Percentiles rank a stretch among this genome's conserved stretches.
These are phyloP conservation scores for Talaromyces ruber DNA, from an alignment of 495 filamentous ascomycete genomes.

Conservation along the genomic window DNA sequence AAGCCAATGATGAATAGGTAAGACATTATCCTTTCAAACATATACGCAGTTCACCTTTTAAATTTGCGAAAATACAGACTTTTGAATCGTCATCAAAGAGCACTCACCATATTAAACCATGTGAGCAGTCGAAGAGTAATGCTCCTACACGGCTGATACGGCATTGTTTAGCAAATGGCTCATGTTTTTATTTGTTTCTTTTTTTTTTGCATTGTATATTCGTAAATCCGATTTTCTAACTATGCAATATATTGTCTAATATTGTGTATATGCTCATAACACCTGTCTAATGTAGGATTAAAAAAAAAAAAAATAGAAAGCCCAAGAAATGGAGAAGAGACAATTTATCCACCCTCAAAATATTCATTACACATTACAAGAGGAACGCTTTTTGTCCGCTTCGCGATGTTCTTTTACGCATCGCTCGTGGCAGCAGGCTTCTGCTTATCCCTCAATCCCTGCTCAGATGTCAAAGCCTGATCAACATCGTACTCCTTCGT, in stretches of 20 bases:
- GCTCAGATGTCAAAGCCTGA: constrained; percentile 38
- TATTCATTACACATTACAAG: background rate
- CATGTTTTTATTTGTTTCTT: no score
- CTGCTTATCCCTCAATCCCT: constrained; percentile 32
- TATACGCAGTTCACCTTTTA: no score
- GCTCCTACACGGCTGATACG: no score
- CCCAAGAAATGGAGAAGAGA: background rate
- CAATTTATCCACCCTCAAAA: background rate
- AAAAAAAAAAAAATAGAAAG: background rate
- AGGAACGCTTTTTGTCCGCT: background rate
- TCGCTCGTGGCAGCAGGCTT: constrained; percentile 1
- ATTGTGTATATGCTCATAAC: background rate
- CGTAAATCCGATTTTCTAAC: background rate
- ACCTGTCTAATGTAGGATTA: background rate
- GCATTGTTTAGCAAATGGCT: no score
- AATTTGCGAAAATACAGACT: no score
- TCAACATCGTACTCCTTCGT: constrained; percentile 47
- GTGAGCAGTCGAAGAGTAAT: no score
- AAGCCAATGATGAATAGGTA: background rate
- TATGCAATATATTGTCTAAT: background rate
- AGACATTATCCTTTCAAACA: no score
- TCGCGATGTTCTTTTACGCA: background rate
- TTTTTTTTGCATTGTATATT: no score
- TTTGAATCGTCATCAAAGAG: no score
- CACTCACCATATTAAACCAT: no score